Evolutionary conservation across 768 basidiomycete genomes (phyloP), one percentile per base, ranked within the genome.

Genomic region (Suillus plorans): DNA sequence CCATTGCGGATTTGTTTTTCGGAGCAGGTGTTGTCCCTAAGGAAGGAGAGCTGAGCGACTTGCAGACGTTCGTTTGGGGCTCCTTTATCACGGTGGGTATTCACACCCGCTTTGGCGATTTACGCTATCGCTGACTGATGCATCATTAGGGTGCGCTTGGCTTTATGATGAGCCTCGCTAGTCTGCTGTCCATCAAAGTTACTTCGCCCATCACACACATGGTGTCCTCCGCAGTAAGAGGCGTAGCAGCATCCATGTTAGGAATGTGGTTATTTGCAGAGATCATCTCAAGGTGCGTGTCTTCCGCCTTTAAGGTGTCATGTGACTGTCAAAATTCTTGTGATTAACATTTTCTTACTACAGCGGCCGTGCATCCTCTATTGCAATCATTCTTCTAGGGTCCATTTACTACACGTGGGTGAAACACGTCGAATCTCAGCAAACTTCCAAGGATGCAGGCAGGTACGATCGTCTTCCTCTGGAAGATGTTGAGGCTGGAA

Each of bases 131-230:
- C 64, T 39, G 3, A 36, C 18, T 71, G 31, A 70, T 39, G 10
- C 1, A n/a, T 20, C 31, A 25, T 47, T 63, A 95, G 92, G 95
- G 95, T 39, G 79, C 85, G 20, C 79, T 97, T 61, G 96, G 96
- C 12, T 99, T 97, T 84, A 79, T 96, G 70, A 97, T 99, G 87
- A 94, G 91, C 78, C 86, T 99, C 62, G 95, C 96, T 12, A 94
- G 92, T 67, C 80, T 96, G 66, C 83, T 99, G 37, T 95, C 93
- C 31, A 97, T 99, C 82, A 96, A 99, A 76, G 92, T 98, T 66
- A 99, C 96, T 9, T 97, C 95, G 1, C 96, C 96, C 16, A 95
- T 98, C 74, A 96, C 96, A 3, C 96, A 99, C 76, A 99, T 98
- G 96, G 81, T 97, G 34, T 96, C 94, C 4, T 95, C 95, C 13